These are phyloP conservation scores for Phytophthora niederhauseri DNA, from an alignment of 352 stramenopile genomes.

Conservation along the genomic window DNA sequence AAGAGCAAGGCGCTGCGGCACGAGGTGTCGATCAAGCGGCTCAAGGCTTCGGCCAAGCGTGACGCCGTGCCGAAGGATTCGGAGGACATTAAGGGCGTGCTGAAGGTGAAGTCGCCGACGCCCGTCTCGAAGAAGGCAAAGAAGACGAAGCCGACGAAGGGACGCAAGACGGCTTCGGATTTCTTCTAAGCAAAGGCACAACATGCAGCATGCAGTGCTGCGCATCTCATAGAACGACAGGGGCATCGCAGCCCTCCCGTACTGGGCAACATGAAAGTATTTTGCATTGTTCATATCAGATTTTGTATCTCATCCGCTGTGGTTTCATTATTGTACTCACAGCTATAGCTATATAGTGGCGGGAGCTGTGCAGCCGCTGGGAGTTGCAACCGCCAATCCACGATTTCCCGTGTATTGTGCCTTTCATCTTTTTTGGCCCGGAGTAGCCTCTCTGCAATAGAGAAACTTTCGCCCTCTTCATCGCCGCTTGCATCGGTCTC, in stretches of 20 bases:
- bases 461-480: too few relatives aligned
- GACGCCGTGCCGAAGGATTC: constrained; percentile 57
- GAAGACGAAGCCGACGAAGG: constrained; percentile 41
- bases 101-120: constrained; percentile 54
- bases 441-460: too few relatives aligned
- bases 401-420: too few relatives aligned
- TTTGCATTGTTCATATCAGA: constrained; percentile 26
- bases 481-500: too few relatives aligned
- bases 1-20: constrained; percentile 85
- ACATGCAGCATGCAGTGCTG: constrained; percentile 13
- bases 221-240: constrained; percentile 33
- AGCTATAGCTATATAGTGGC: too few relatives aligned
- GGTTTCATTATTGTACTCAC: too few relatives aligned
- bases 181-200: constrained; percentile 59
- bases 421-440: too few relatives aligned
- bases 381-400: too few relatives aligned
- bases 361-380: too few relatives aligned
- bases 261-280: constrained; percentile 33
- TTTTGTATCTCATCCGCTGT: too few relatives aligned
- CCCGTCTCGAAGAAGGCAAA: constrained; percentile 45
- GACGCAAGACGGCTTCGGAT: constrained; percentile 71
- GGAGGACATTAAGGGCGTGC: constrained; percentile 71
- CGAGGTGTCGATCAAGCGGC: constrained; percentile 81
- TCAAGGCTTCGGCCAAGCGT: constrained; percentile 79
- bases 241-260: constrained; percentile 16